Percentiles rank a stretch among this genome's conserved stretches.
These are phyloP conservation scores for Gloeophyllum trabeum DNA, from an alignment of 768 basidiomycete genomes.

Conservation along the genomic window DNA sequence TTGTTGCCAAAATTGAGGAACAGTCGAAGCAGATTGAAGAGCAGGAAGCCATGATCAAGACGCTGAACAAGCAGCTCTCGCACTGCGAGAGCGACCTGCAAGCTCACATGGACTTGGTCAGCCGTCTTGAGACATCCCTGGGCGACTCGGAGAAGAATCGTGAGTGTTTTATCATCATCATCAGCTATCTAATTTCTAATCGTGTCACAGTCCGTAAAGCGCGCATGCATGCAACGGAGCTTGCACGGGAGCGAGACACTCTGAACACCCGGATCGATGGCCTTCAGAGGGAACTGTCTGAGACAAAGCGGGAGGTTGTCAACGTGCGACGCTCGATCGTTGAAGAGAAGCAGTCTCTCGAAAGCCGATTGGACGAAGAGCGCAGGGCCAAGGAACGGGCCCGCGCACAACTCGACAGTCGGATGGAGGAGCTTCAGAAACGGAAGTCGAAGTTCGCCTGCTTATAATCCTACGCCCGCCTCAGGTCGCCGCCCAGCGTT, in stretches of 20 bases:
- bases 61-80: constrained; percentile 85
- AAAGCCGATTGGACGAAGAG: constrained; percentile 78
- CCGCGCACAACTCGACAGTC: constrained; percentile 74
- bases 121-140: constrained; percentile 73
- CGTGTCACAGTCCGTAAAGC: constrained; percentile 69
- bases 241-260: constrained; percentile 77
- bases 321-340: constrained; percentile 69
- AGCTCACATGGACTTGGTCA: constrained; percentile 84
- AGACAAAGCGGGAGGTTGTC: constrained; percentile 72
- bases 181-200: background rate
- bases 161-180: constrained; percentile 25
- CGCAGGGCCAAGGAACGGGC: constrained; percentile 82
- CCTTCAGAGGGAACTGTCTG: constrained; percentile 62
- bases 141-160: constrained; percentile 90
- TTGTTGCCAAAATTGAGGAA: constrained; percentile 50
- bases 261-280: constrained; percentile 52
- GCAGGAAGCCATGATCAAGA: constrained; percentile 87
- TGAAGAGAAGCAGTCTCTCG: constrained; percentile 82
- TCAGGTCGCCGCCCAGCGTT: background rate
- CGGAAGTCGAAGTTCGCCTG: constrained; percentile 92
- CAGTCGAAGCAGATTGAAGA: constrained; percentile 71
- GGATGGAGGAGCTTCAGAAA: constrained; percentile 76
- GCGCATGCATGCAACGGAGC: constrained; percentile 85
- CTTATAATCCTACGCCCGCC: constrained; percentile 34
- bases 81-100: constrained; percentile 90